phyloP scores from a whole-genome alignment of 2,329 filamentous ascomycete genomes.

The Calonectria hawksworthii region DNA sequence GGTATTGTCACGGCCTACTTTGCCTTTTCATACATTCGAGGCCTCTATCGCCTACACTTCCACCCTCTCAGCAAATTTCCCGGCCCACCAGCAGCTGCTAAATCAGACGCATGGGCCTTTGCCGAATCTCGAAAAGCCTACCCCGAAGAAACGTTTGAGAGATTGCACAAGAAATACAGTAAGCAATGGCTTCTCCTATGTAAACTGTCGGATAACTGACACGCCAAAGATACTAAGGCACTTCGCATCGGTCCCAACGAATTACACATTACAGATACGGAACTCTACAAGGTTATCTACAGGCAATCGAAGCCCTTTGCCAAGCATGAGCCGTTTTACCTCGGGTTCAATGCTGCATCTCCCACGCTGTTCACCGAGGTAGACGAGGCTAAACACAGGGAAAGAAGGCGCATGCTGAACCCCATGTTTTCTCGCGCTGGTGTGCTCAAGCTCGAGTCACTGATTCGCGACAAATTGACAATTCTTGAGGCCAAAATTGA shows the following conservation, averaged over 20 bases:
- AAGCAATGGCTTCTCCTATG: not conserved
- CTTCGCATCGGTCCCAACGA: not conserved
- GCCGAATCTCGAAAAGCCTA: not conserved
- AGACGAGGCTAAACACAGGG: not conserved
- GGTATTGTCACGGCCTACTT: not conserved
- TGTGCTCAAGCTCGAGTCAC: not conserved
- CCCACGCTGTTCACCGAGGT: not conserved
- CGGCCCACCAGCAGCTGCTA: not conserved
- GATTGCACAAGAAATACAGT: not conserved
- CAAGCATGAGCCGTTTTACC: not conserved
- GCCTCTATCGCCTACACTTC: not conserved
- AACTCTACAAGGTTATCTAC: not conserved
- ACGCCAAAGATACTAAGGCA: not conserved
- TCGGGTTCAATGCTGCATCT: not conserved
- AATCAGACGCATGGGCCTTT: not conserved
- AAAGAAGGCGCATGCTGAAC: not conserved
- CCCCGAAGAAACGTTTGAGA: not conserved
- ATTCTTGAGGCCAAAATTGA: not conserved
- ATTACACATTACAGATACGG: not conserved
- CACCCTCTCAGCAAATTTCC: constrained; percentile 5
- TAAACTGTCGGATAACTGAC: not conserved
- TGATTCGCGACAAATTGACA: not conserved
- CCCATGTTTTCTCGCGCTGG: not conserved
- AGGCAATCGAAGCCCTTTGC: not conserved
- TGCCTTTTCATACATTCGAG: not conserved